Evolutionary conservation across 768 basidiomycete genomes (phyloP), one percentile per base, ranked within the genome.

Genomic region (Porphyrellus cyaneotinctus): DNA sequence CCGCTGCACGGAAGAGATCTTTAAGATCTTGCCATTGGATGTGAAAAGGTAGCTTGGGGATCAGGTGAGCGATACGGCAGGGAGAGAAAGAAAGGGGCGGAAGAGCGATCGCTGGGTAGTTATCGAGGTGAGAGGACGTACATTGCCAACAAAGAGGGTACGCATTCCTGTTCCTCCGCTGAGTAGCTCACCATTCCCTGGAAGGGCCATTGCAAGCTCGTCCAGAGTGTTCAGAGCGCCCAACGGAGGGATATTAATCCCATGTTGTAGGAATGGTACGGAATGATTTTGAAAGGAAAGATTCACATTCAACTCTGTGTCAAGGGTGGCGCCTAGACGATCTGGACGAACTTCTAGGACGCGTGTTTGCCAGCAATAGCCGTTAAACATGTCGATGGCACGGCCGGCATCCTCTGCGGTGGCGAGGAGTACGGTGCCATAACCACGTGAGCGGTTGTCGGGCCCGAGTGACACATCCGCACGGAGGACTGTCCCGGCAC

Each of bases 1-100:
- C 95, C 2, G 91, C 92, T 57, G 89, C 84, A 24, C 95, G 83
- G 66, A 97, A 95, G 6, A 97, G 78, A 70, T 97, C 95, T 70
- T 98, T 97, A 39, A 99, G 78, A 65, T 98, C 95, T 70, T 97
- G 95, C 95, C 95, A 99, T 72, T 94, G 92, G 60, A 87, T 88
- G 61, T 94, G 92, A 71, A 93, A 94, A 0, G 92, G 92, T 15
- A 95, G 80, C 91, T 64, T 93, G 53, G n/a, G 53, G 42, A 58
- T 45, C 14, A 42, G 33, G 52, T 61, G 51, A 64, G 61, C 44
- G 55, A 59, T 51, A 49, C 48, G 26, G 51, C 35, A 46, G 30
- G 52, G 32, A 47, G 26, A 36, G 49, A 22, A 33, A 35, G 47
- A 36, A 49, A 33, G 36, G 1, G 36, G 17, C 15, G 32, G 18